Base-by-base conservation (phyloP, 495 filamentous ascomycete genomes). In the Aspergillus ostianus region DNA sequence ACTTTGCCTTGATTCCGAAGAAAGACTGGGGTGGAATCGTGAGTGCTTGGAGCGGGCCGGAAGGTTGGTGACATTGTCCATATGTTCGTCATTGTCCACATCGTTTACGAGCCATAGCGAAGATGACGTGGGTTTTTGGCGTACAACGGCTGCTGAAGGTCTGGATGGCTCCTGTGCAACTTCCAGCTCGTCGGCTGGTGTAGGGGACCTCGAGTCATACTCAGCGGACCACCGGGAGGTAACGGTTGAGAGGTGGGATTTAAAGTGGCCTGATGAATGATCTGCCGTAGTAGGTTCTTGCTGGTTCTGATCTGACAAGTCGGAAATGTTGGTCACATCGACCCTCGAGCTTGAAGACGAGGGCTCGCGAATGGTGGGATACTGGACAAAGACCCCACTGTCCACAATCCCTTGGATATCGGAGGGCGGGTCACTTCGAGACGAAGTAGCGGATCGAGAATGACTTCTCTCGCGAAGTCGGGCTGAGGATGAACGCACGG, bases 171-270 rank as follows among this genome's bases (percentile, higher is more conserved):
- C 70, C 21, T 65, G 61, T 6, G 58, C 57, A 47, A 29, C 64
- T 15, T 68, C 64, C 20, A 67, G 58, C n/a, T 54, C 46, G 17
- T 70, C 57, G 6, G 64, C 55, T 18, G 66, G 65, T n/a, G 67
- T 73, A 27, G 60, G 45, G 26, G 64, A 67, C 51, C 73, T 67
- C 13, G 62, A 64, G 55, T 77, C 57, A 41, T 57, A 58, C 55
- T 80, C 79, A n/a, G 71, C 73, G 3, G 77, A 80, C 73, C 84
- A 84, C 57, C 87, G 84, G 20, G 89, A 91, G 53, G 83, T 81
- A 29, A 91, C 87, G 18, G 87, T 87, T 19, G 89, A 90, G 13
- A 92, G 79, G 68, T 89, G 86, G 64, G 87, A 86, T 69, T 87
- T 90, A 84, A 87, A 89, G 74, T 84, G 83, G 55, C 75, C 73